A percentile compares a stretch with the other conserved stretches of the same genome.
Conservation (phyloP, 2,329 filamentous ascomycete genomes). For the Aureobasidium melanogenum region DNA sequence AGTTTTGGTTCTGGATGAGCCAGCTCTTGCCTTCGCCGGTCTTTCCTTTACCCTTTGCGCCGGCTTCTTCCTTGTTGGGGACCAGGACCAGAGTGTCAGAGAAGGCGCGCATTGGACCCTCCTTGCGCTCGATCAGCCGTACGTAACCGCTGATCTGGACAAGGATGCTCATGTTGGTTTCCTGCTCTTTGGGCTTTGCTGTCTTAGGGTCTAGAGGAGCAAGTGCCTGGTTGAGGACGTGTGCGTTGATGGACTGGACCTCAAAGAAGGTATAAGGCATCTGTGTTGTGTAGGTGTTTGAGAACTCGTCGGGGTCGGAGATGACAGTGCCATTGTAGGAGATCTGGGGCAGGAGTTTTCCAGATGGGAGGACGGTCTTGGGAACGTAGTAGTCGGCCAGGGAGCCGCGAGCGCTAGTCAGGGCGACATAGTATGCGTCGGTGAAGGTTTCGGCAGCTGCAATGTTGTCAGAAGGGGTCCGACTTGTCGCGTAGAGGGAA, state of each 20-base stretch:
- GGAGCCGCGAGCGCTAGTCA: slow-evolving; percentile 50
- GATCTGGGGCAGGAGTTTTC: slow-evolving; percentile 54
- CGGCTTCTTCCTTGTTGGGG: slow-evolving; percentile 39
- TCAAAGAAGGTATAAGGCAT: slow-evolving; percentile 60
- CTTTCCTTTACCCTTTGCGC: slow-evolving; percentile 23
- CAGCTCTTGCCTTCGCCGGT: slow-evolving; percentile 27
- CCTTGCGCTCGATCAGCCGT: slow-evolving; percentile 51
- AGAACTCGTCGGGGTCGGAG: slow-evolving; percentile 54
- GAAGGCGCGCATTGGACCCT: slow-evolving; percentile 60
- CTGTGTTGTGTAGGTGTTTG: slow-evolving; percentile 59
- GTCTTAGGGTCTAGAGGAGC: slow-evolving; percentile 45
- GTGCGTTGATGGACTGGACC: slow-evolving; percentile 65
- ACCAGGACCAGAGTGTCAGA: slow-evolving; percentile 75
- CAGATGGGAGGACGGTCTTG: slow-evolving; percentile 44
- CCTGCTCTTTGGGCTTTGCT: slow-evolving; percentile 28
- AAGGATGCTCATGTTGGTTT: slow-evolving; percentile 59
- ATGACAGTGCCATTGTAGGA: slow-evolving; percentile 69
- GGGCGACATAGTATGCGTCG: slow-evolving; percentile 64
- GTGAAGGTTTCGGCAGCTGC: slow-evolving; percentile 61
- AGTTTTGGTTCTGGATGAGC: slow-evolving; percentile 35
- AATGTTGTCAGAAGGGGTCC: neutral
- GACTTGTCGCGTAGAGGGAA: neutral
- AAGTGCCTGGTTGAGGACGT: slow-evolving; percentile 59
- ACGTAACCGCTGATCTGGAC: slow-evolving; percentile 68
- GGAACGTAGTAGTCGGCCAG: slow-evolving; percentile 65